Conservation (phyloP, 768 basidiomycete species). For the Melanogaster broomeanus region DNA sequence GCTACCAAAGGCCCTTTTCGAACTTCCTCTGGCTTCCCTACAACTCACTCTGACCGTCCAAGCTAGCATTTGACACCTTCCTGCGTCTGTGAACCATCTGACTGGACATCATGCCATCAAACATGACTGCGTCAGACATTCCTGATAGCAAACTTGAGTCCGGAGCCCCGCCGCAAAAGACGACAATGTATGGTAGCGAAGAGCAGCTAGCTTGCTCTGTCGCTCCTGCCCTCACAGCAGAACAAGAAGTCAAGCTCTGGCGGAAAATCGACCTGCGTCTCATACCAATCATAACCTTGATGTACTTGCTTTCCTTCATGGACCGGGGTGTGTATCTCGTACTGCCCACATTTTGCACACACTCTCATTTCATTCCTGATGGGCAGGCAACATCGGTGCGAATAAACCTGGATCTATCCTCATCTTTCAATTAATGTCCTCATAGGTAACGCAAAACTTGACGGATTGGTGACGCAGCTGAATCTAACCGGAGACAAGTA, state of each 20-base stretch:
- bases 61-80: neutral
- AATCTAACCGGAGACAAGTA: slow-evolving; percentile 57
- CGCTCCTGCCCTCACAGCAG: slow-evolving; percentile 31
- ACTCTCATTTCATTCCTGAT: slow-evolving; percentile 17
- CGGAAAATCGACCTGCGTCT: slow-evolving; percentile 49
- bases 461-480: slow-evolving; percentile 58
- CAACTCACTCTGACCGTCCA: too few relatives aligned
- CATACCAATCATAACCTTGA: slow-evolving; percentile 38
- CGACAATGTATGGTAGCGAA: too few relatives aligned
- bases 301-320: slow-evolving; percentile 64
- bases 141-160: slow-evolving; percentile 16
- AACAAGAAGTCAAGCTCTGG: slow-evolving; percentile 53
- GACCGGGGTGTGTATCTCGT: slow-evolving; percentile 47
- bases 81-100: neutral
- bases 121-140: slow-evolving; percentile 34
- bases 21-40: too few relatives aligned
- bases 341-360: neutral
- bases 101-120: too few relatives aligned
- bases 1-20: too few relatives aligned
- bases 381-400: slow-evolving; percentile 58
- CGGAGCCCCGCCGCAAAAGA: neutral
- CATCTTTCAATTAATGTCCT: neutral
- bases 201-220: neutral
- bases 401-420: neutral
- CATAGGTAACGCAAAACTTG: slow-evolving; percentile 61